A percentile compares a stretch with the other conserved stretches of the same genome.
Evolutionary conservation across 2,329 filamentous ascomycete genomes (phyloP).

Genomic region (Nemania abortiva): DNA sequence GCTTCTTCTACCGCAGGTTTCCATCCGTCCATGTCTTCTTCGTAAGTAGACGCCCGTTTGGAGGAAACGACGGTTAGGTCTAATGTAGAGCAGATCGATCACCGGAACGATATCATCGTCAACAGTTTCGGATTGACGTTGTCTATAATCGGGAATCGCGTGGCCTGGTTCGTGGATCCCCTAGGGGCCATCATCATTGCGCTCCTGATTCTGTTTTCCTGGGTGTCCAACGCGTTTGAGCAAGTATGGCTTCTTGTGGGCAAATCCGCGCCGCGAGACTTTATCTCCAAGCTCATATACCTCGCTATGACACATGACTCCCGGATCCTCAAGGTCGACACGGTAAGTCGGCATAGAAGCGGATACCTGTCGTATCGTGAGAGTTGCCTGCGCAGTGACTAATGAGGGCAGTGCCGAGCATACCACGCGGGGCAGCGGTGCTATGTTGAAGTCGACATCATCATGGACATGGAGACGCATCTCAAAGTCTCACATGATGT

Average conservation of each 20-base stretch:
- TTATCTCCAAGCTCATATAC: slow-evolving; percentile 68
- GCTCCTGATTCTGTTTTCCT: slow-evolving; percentile 70
- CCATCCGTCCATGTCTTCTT: slow-evolving; percentile 69
- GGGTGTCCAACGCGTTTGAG: slow-evolving; percentile 70
- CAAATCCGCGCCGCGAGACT: slow-evolving; percentile 69
- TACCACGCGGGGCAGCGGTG: slow-evolving; percentile 72
- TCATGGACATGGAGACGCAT: slow-evolving; percentile 67
- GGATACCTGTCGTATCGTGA: background rate
- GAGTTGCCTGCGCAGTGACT: background rate
- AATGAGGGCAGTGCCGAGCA: slow-evolving; percentile 61
- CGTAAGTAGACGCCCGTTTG: slow-evolving; percentile 46
- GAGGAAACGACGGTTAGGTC: slow-evolving; percentile 5
- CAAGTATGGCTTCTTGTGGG: slow-evolving; percentile 72
- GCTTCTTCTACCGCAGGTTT: slow-evolving; percentile 64
- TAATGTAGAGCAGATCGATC: slow-evolving; percentile 58
- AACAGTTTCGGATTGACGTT: slow-evolving; percentile 68
- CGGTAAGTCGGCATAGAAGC: slow-evolving; percentile 50
- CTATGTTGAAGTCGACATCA: slow-evolving; percentile 72
- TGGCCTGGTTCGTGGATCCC: slow-evolving; percentile 72
- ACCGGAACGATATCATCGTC: slow-evolving; percentile 68
- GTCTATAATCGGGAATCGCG: slow-evolving; percentile 65
- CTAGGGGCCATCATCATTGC: slow-evolving; percentile 71
- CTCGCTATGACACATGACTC: slow-evolving; percentile 66
- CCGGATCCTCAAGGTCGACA: slow-evolving; percentile 69
- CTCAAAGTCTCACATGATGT: slow-evolving; percentile 71